These are phyloP conservation scores for Fraxinus greggii DNA, from an alignment of 305 asterid species.

Conservation along the genomic window DNA sequence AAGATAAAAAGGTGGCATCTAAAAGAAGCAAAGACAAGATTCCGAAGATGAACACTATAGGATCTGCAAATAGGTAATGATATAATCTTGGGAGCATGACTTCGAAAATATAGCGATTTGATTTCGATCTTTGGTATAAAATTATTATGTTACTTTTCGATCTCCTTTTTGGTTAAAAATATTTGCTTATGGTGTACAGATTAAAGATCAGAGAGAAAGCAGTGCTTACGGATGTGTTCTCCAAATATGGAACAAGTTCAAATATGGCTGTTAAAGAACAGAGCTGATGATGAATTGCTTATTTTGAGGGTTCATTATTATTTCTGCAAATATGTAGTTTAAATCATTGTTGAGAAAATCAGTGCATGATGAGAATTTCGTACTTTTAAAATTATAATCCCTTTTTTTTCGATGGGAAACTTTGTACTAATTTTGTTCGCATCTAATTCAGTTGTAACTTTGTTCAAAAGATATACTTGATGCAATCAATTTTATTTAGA, in stretches of 20 bases:
- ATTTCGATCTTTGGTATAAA: not conserved
- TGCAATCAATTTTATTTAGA: too few species aligned
- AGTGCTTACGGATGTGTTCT: constrained; percentile 58
- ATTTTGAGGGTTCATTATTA: not conserved
- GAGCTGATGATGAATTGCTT: constrained; percentile 24
- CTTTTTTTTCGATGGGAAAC: not conserved
- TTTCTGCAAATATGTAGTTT: too few species aligned
- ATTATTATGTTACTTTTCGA: not conserved
- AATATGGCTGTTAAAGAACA: constrained; percentile 32
- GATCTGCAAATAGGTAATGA: constrained; percentile 72
- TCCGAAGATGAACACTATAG: constrained; percentile 53
- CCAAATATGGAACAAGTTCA: constrained; percentile 59
- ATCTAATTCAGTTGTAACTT: not conserved
- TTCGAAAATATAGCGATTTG: not conserved
- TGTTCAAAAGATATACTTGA: too few species aligned
- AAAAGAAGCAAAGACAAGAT: constrained; percentile 42
- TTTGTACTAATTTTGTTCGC: not conserved
- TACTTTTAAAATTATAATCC: too few species aligned
- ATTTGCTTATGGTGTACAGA: constrained; percentile 41
- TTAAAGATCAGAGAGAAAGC: constrained; percentile 65
- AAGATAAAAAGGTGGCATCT: constrained; percentile 41
- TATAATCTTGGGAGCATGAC: not conserved
- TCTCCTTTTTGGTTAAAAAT: not conserved
- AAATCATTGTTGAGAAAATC: not conserved
- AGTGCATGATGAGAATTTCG: not conserved